Percentiles rank a stretch among this genome's conserved stretches.
phyloP scores from a whole-genome alignment of 352 stramenopile species.

The Plasmopara muralis region DNA sequence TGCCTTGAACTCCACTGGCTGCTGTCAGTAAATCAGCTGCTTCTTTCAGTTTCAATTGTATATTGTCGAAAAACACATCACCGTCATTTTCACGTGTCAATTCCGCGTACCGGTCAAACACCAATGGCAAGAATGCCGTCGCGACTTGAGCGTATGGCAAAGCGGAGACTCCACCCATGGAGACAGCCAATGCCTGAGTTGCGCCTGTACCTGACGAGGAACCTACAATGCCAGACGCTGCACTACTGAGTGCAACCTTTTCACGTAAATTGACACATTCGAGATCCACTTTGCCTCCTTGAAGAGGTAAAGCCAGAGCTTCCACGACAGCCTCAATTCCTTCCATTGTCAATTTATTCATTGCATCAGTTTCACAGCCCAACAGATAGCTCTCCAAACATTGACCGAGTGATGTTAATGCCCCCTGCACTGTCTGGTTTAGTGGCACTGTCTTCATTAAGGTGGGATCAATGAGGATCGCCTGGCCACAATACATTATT shows the following conservation, averaged over 20 bases:
- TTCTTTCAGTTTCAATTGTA: constrained; percentile 43
- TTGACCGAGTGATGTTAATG: constrained; percentile 56
- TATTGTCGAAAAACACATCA: constrained; percentile 59
- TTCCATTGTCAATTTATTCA: constrained; percentile 44
- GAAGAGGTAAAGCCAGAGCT: constrained; percentile 44
- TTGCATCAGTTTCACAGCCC: constrained; percentile 35
- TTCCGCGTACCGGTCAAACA: constrained; percentile 53
- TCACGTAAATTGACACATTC: constrained; percentile 48
- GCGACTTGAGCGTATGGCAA: constrained; percentile 53
- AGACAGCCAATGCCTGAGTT: constrained; percentile 48
- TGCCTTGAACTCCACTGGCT: constrained; percentile 48
- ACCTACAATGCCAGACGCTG: constrained; percentile 47
- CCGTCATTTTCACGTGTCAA: constrained; percentile 53
- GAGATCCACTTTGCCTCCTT: constrained; percentile 58
- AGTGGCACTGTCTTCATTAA: constrained; percentile 59
- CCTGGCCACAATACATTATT: constrained; percentile 18
- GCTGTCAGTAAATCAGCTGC: constrained; percentile 41
- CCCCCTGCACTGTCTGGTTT: constrained; percentile 43
- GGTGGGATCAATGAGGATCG: constrained; percentile 60
- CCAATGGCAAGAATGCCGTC: constrained; percentile 54
- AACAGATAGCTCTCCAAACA: constrained; percentile 71
- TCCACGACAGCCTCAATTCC: constrained; percentile 47
- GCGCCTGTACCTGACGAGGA: constrained; percentile 50
- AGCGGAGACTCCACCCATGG: constrained; percentile 63
- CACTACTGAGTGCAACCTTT: constrained; percentile 44